phyloP scores from a whole-genome alignment of 495 filamentous ascomycete species.

The Talaromyces adpressus region DNA sequence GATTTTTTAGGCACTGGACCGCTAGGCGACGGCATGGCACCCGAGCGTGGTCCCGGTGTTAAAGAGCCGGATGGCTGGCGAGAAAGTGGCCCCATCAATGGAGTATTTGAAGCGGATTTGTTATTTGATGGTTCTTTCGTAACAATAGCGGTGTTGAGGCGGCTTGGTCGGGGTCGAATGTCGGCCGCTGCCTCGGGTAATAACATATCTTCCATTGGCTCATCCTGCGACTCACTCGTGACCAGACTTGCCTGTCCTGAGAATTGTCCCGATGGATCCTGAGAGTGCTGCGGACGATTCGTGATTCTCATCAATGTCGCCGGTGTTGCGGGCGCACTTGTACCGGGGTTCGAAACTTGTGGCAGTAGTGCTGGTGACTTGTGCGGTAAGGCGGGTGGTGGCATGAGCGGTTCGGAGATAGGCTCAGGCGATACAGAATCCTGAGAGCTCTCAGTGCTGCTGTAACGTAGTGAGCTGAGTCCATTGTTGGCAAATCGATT shows the following conservation, averaged over 20 bases:
- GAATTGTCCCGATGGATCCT: constrained; percentile 18
- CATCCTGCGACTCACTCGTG: constrained; percentile 34
- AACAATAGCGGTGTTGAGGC: constrained; percentile 36
- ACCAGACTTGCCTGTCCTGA: constrained; percentile 22
- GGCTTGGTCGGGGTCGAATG: constrained; percentile 32
- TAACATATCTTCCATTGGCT: constrained; percentile 60
- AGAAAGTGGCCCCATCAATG: constrained; percentile 22
- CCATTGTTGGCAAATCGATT: constrained; percentile 22
- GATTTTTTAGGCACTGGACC: constrained; percentile 34
- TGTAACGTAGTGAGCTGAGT: constrained; percentile 31
- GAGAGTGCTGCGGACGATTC: constrained; percentile 33
- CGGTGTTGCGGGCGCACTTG: constrained; percentile 62
- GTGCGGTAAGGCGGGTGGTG: constrained; percentile 55
- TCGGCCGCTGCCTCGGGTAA: constrained; percentile 56
- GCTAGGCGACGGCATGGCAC: constrained; percentile 38
- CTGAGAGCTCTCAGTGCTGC: constrained; percentile 53
- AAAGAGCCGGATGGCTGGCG: constrained; percentile 19
- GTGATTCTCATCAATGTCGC: constrained; percentile 74
- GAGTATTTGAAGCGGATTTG: constrained; percentile 24
- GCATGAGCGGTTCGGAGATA: constrained; percentile 62
- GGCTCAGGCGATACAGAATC: constrained; percentile 69
- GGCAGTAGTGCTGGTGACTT: constrained; percentile 48
- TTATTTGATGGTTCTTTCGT: constrained; percentile 20
- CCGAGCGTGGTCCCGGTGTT: constrained; percentile 28
- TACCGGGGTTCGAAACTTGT: constrained; percentile 23